Evolutionary conservation across 345 rosid species (phyloP).

Genomic region (Noccaea caerulescens): DNA sequence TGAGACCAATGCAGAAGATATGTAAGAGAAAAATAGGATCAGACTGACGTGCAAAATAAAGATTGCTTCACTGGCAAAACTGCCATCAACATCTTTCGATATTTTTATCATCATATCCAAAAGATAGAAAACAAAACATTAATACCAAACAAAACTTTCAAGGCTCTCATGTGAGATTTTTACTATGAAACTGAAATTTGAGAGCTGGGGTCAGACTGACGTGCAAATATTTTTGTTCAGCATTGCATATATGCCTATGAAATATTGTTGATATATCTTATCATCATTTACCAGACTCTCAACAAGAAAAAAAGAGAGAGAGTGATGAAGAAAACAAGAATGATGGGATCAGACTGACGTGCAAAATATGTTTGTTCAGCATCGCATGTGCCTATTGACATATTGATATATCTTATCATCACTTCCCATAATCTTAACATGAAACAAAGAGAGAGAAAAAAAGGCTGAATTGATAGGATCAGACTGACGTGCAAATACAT

Average conservation of each 20-base stretch:
- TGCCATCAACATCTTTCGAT: conserved; percentile 27
- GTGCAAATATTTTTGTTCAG: conserved; percentile 62
- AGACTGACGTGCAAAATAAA: conserved; percentile 55
- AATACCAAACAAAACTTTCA: neutral
- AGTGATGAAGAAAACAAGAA: neutral
- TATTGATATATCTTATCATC: conserved; percentile 47
- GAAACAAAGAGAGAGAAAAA: neutral
- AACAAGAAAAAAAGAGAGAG: neutral
- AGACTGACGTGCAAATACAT: conserved; percentile 64
- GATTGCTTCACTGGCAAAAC: conserved; percentile 37
- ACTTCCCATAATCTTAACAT: conserved; percentile 44
- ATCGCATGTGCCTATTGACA: conserved; percentile 50
- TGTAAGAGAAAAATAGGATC: conserved; percentile 32
- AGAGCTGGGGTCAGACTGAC: conserved; percentile 63
- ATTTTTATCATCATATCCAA: conserved; percentile 38
- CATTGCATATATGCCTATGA: conserved; percentile 51
- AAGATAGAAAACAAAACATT: neutral
- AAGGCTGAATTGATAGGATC: conserved; percentile 38
- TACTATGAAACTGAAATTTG: neutral
- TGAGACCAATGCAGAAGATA: neutral
- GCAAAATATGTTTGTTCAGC: conserved; percentile 63
- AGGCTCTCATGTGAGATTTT: neutral
- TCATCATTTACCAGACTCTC: conserved; percentile 54
- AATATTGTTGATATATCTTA: conserved; percentile 28
- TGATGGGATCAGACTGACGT: conserved; percentile 67